Evolutionary conservation across 768 basidiomycete species (phyloP).

Genomic region (Mrakia gelida): DNA sequence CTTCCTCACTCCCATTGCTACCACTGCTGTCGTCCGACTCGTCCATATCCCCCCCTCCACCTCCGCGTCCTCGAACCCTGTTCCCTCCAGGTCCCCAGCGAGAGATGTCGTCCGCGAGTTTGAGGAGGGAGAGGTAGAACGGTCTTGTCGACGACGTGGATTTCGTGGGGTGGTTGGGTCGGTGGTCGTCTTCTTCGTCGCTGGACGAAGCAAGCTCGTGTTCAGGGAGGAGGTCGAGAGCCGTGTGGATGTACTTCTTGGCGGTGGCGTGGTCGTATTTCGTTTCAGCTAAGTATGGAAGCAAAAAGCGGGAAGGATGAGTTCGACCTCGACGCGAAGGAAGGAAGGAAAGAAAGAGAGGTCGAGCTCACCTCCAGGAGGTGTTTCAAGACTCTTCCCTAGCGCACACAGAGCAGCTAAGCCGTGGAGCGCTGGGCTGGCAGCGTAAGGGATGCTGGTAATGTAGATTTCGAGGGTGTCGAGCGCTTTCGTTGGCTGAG

Average conservation of each 20-base stretch:
- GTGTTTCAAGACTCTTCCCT: not conserved
- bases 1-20: no score
- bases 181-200: not conserved
- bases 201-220: no score
- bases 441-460: constrained; percentile 14
- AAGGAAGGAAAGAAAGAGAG: not conserved
- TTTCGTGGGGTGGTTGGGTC: no score
- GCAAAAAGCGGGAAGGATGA: not conserved
- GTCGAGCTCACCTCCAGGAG: not conserved
- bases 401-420: constrained; percentile 18
- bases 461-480: constrained; percentile 17
- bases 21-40: not conserved
- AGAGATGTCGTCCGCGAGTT: not conserved
- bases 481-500: not conserved
- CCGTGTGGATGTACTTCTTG: not conserved
- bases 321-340: not conserved
- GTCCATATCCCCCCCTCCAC: not conserved
- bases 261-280: not conserved
- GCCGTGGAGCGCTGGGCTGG: constrained; percentile 11
- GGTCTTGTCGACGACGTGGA: not conserved
- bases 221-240: not conserved
- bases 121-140: not conserved
- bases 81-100: not conserved
- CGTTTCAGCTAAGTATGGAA: no score
- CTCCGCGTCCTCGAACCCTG: not conserved